These are phyloP conservation scores for Tolypocladium guangdongense DNA, from an alignment of 2,329 filamentous ascomycete species.

Conservation along the genomic window DNA sequence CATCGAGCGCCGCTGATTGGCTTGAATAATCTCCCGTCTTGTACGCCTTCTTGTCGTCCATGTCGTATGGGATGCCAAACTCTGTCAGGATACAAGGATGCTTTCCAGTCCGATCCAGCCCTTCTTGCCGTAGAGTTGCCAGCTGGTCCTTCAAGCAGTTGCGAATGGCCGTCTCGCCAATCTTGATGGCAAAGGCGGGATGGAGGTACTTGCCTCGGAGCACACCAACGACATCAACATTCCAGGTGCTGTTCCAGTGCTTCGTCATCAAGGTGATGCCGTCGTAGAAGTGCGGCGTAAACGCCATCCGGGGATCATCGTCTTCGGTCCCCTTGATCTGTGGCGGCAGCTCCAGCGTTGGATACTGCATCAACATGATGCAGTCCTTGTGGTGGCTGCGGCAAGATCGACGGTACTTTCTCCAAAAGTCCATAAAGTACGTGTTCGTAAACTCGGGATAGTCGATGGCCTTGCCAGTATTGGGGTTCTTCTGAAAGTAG, in stretches of 20 bases:
- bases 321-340: conserved; percentile 76
- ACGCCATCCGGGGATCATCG: conserved; percentile 83
- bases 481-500: conserved; percentile 75
- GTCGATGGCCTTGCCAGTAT: conserved; percentile 61
- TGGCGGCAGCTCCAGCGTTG: conserved; percentile 85
- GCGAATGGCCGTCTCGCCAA: conserved; percentile 87
- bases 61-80: conserved; percentile 96
- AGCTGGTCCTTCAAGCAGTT: conserved; percentile 90
- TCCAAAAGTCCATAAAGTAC: conserved; percentile 82
- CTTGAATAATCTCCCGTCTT: conserved; percentile 91
- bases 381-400: conserved; percentile 66
- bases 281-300: conserved; percentile 93
- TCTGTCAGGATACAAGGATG: conserved; percentile 88
- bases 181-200: conserved; percentile 82
- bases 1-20: conserved; percentile 86
- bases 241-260: conserved; percentile 97
- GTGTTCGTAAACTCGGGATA: conserved; percentile 83
- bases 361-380: conserved; percentile 84
- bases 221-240: conserved; percentile 89
- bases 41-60: conserved; percentile 95
- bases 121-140: conserved; percentile 71
- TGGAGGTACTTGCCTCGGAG: conserved; percentile 79
- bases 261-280: conserved; percentile 95
- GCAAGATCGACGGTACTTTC: conserved; percentile 64
- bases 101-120: conserved; percentile 74